Percentiles rank a stretch among this genome's conserved stretches.
phyloP scores from a whole-genome alignment of 139 green algal species.

The Dunaliella primolecta region DNA sequence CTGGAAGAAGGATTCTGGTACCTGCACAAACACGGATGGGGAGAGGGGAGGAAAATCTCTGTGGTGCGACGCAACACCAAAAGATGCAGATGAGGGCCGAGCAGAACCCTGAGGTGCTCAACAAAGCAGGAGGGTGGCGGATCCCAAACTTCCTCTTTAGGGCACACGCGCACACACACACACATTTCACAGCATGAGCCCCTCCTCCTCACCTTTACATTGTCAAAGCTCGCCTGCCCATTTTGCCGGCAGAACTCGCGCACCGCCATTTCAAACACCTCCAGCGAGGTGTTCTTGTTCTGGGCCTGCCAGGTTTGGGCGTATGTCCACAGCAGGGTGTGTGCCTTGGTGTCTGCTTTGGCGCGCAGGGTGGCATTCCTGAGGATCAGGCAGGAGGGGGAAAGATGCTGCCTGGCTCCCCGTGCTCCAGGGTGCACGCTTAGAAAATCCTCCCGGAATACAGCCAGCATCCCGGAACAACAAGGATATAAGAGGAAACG shows the following conservation, averaged over 20 bases:
- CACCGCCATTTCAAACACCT: constrained; percentile 11
- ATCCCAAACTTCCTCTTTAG: too few relatives aligned
- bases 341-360: constrained; percentile 35
- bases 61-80: too few relatives aligned
- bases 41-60: too few relatives aligned
- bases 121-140: too few relatives aligned
- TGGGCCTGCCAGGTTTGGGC: constrained; percentile 15
- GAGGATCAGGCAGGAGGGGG: background rate
- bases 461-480: background rate
- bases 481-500: background rate
- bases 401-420: too few relatives aligned
- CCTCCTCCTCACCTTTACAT: background rate
- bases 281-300: background rate
- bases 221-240: background rate
- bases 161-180: too few relatives aligned
- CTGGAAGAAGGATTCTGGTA: background rate
- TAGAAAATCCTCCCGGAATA: too few relatives aligned
- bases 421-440: too few relatives aligned
- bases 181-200: too few relatives aligned
- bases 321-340: constrained; percentile 40
- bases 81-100: too few relatives aligned
- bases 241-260: background rate
- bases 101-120: too few relatives aligned
- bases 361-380: constrained; percentile 46
- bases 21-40: too few relatives aligned